phyloP scores from a whole-genome alignment of 805 yeast species.

The Kodamaea sagamina region DNA sequence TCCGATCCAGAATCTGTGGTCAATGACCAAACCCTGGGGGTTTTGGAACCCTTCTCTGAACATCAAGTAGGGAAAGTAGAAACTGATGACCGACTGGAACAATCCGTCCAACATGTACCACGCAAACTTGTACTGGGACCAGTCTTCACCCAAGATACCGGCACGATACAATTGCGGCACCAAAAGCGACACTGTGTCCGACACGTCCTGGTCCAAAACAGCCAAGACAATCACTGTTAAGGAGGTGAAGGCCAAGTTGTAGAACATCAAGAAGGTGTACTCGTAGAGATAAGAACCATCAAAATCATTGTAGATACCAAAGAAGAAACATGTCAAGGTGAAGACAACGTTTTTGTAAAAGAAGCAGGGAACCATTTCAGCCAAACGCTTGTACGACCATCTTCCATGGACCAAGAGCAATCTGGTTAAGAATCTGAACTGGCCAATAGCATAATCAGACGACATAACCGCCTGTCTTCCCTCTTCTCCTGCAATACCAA shows the following conservation, averaged over 20 bases:
- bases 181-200: slow-evolving; percentile 63
- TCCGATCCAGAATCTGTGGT: slow-evolving; percentile 77
- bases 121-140: slow-evolving; percentile 67
- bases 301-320: slow-evolving; percentile 69
- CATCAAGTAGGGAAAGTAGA: slow-evolving; percentile 69
- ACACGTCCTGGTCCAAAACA: slow-evolving; percentile 79
- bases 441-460: slow-evolving; percentile 84
- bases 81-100: slow-evolving; percentile 72
- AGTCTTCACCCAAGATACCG: slow-evolving; percentile 73
- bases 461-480: slow-evolving; percentile 90
- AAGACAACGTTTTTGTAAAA: slow-evolving; percentile 79
- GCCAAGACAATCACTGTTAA: slow-evolving; percentile 78
- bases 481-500: slow-evolving; percentile 90
- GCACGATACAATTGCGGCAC: slow-evolving; percentile 75
- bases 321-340: slow-evolving; percentile 77
- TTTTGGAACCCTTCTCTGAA: slow-evolving; percentile 36
- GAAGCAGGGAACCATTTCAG: slow-evolving; percentile 83
- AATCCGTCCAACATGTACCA: slow-evolving; percentile 77
- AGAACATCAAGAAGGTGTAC: slow-evolving; percentile 77
- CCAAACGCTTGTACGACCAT: slow-evolving; percentile 80
- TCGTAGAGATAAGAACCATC: slow-evolving; percentile 82
- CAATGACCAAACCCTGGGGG: slow-evolving; percentile 57
- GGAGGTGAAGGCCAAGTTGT: slow-evolving; percentile 81
- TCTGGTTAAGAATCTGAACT: slow-evolving; percentile 69
- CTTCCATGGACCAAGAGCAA: slow-evolving; percentile 77